Evolutionary conservation across 2,329 filamentous ascomycete genomes (phyloP), one percentile per base, ranked within the genome.

Genomic region (Nannizziopsis arthrosporioides): DNA sequence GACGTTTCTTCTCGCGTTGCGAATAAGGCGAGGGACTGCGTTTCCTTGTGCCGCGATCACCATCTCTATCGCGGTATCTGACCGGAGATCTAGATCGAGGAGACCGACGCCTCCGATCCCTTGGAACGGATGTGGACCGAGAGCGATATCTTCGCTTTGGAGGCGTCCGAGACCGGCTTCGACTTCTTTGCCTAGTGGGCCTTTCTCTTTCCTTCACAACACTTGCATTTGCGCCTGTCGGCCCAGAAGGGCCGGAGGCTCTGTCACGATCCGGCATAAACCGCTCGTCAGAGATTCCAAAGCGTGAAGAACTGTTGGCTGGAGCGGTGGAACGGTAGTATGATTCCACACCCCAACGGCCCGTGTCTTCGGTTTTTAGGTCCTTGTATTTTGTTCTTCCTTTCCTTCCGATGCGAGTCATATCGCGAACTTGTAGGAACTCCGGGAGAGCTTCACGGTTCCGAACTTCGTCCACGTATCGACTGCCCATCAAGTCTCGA

Each of bases 351-450:
- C 68, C 90, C 83, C 89, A 95, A 27, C 76, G 73, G 0, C 92
- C 92, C 0, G 92, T 98, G 66, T 98, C 92, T 68, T 98, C 90
- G 11, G 73, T 78, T 63, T 81, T 82, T 60, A 98, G 75, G 65
- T 98, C 92, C 58, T 77, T 84, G 68, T 96, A 96, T 65, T 84
- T 85, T 5, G 87, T 89, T 22, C 85, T 80, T 15, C 92, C 90
- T 71, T 94, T 94, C 69, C 84, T 86, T 17, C 92, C 92, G 19
- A 98, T 68, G 69, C 89, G 90, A 11, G 89, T 90, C 83, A 92
- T 87, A 66, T 96, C 92, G 49, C 92, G 75, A 59, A 93, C 80
- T 69, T 94, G 88, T 72, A 98, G 80, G 55, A 89, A 93, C 69
- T 94, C 82, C 2, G 92, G 92, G 57, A 98, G 68, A 1, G 87